Evolutionary conservation across 768 basidiomycete genomes (phyloP), one percentile per base, ranked within the genome.

Genomic region (Lentinula raphanica): DNA sequence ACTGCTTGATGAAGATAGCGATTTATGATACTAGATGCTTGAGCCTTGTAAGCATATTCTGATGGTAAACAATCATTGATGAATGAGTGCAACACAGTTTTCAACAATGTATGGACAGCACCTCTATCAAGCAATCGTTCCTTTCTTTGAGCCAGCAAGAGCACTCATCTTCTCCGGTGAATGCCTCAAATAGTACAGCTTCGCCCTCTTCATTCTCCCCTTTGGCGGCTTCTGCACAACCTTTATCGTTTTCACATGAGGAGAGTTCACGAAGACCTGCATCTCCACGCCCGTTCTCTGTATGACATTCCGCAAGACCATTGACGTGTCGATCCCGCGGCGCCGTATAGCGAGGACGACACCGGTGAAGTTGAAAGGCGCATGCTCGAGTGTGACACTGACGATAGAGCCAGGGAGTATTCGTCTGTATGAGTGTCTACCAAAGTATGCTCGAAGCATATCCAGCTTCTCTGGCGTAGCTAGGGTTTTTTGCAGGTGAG

Each of bases 231-330:
- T 76, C 72, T 83, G 81, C 59, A 94, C 74, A 59, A 98, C 75
- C 72, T 86, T 86, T 72, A 98, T 88, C 56, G 89, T 86, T 78
- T 91, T 92, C 72, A 98, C 66, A 67, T 92, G 83, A 28, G 96
- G 95, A 53, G 89, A 91, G 66, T 83, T 85, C 62, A 87, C 84
- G 69, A 88, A 94, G 74, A 92, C 90, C 67, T 88, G 88, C 88
- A 92, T 88, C 78, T 98, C 96, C 38, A 97, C 88, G 12, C 94
- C 95, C 12, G 89, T 92, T 62, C 93, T 81, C 65, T 92, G 89
- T 54, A 98, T 81, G 63, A 97, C 83, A 72, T 98, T 98, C 62
- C 96, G 83, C 53, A 98, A 74, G 54, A 86, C 78, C 67, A 98
- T 90, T n/a, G 86, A 88, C 27, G 92, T 94, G 73, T 93, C 92